phyloP scores from a whole-genome alignment of 2,329 filamentous ascomycete genomes.

The Xylaria sp. region DNA sequence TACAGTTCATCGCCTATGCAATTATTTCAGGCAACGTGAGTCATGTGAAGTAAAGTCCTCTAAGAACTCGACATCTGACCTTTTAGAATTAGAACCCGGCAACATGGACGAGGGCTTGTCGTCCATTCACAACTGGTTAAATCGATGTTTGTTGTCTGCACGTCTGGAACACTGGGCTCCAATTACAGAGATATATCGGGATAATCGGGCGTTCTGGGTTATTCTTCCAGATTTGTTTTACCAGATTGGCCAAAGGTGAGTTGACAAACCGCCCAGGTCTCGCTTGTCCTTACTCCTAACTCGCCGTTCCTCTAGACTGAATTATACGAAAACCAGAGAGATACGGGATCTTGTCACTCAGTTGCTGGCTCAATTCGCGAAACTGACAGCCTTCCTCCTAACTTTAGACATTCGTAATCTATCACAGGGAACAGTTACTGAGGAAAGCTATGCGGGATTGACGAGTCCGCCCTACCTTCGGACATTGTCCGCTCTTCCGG shows the following conservation, averaged over 20 bases:
- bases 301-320: constrained; percentile 30
- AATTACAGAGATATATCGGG: constrained; percentile 51
- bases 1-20: constrained; percentile 36
- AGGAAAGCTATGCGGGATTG: constrained; percentile 46
- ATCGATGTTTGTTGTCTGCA: constrained; percentile 52
- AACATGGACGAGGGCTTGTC: constrained; percentile 53
- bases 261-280: neutral
- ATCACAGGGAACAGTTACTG: constrained; percentile 30
- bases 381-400: constrained; percentile 58
- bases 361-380: constrained; percentile 50
- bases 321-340: constrained; percentile 35
- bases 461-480: constrained; percentile 54
- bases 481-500: constrained; percentile 48
- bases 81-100: constrained; percentile 44
- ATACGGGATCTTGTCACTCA: constrained; percentile 41
- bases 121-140: constrained; percentile 57
- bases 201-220: constrained; percentile 58
- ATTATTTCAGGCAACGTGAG: constrained; percentile 40
- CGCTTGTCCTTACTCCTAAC: neutral
- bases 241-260: constrained; percentile 51
- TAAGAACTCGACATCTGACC: constrained; percentile 21
- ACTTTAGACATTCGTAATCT: constrained; percentile 53
- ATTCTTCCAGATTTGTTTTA: constrained; percentile 57
- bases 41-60: constrained; percentile 3
- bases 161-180: constrained; percentile 41